A percentile compares a stretch with the other conserved stretches of the same genome.
These are phyloP conservation scores for Diaporthe batatas DNA, from an alignment of 2,329 filamentous ascomycete species.

Conservation along the genomic window DNA sequence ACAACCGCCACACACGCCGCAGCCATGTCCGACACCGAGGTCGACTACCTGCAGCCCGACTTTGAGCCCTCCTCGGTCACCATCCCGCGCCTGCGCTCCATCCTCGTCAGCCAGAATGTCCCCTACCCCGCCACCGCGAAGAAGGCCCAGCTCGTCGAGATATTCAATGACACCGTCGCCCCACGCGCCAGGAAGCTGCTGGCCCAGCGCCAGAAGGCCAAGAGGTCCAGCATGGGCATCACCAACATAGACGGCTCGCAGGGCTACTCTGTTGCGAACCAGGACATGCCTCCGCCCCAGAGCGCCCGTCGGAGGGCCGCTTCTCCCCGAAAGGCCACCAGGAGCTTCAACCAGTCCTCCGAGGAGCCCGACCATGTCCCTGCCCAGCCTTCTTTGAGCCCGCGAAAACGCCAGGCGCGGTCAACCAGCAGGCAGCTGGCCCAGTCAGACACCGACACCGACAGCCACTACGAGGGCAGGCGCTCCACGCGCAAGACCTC, in stretches of 20 bases:
- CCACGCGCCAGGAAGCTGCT: conserved; percentile 85
- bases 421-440: conserved; percentile 68
- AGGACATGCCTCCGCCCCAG: conserved; percentile 66
- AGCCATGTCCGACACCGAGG: conserved; percentile 74
- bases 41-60: conserved; percentile 86
- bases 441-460: conserved; percentile 65
- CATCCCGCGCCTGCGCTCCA: conserved; percentile 88
- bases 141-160: conserved; percentile 86
- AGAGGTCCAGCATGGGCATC: conserved; percentile 90
- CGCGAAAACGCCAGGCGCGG: conserved; percentile 68
- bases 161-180: conserved; percentile 84
- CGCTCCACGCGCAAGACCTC: conserved; percentile 39
- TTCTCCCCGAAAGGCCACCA: conserved; percentile 68
- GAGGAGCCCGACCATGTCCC: conserved; percentile 61
- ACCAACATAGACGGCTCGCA: conserved; percentile 76
- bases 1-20: conserved; percentile 38
- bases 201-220: conserved; percentile 80
- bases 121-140: conserved; percentile 90
- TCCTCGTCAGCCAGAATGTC: conserved; percentile 90
- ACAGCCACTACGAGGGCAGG: conserved; percentile 48
- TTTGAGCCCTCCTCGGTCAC: conserved; percentile 90
- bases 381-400: conserved; percentile 56
- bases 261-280: conserved; percentile 71
- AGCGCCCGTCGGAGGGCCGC: conserved; percentile 64
- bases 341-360: conserved; percentile 63